Evolutionary conservation across 2,329 filamentous ascomycete species (phyloP).

Genomic region (Passalora sequoiae): DNA sequence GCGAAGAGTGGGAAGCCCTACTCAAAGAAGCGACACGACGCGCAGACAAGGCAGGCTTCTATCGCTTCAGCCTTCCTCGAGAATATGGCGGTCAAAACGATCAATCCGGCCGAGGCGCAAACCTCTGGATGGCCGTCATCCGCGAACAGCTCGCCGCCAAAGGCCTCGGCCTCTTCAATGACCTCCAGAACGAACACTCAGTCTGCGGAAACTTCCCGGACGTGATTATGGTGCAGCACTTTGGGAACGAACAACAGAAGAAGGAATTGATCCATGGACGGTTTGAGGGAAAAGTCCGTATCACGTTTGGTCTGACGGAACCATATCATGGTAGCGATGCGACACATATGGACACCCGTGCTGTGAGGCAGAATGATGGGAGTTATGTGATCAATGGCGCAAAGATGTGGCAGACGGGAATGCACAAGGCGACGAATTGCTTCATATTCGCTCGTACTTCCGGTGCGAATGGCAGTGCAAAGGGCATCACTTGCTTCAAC

Average conservation of each 20-base stretch:
- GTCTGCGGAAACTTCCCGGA: conserved; percentile 61
- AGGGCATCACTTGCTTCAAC: conserved; percentile 58
- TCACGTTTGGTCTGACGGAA: conserved; percentile 60
- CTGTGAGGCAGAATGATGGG: conserved; percentile 42
- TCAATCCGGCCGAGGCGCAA: conserved; percentile 42
- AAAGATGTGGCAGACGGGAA: conserved; percentile 63
- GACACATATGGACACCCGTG: conserved; percentile 57
- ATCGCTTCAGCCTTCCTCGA: conserved; percentile 53
- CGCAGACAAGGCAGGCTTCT: conserved; percentile 58
- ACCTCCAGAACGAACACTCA: conserved; percentile 60
- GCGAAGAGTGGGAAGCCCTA: conserved; percentile 55
- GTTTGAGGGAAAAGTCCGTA: conserved; percentile 50
- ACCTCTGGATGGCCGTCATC: conserved; percentile 61
- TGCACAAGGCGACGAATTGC: conserved; percentile 58
- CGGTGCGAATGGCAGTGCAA: conserved; percentile 48
- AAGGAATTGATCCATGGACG: conserved; percentile 50
- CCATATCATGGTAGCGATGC: conserved; percentile 59
- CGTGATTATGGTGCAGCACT: conserved; percentile 58
- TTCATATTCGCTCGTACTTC: conserved; percentile 58
- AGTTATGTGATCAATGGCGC: conserved; percentile 53
- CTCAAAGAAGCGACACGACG: conserved; percentile 46
- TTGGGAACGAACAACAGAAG: conserved; percentile 53
- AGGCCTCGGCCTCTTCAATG: conserved; percentile 57
- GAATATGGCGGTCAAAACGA: conserved; percentile 52
- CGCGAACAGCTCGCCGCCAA: conserved; percentile 56